These are phyloP conservation scores for Dothidotthia symphoricarpi DNA, from an alignment of 2,329 filamentous ascomycete genomes.

Conservation along the genomic window DNA sequence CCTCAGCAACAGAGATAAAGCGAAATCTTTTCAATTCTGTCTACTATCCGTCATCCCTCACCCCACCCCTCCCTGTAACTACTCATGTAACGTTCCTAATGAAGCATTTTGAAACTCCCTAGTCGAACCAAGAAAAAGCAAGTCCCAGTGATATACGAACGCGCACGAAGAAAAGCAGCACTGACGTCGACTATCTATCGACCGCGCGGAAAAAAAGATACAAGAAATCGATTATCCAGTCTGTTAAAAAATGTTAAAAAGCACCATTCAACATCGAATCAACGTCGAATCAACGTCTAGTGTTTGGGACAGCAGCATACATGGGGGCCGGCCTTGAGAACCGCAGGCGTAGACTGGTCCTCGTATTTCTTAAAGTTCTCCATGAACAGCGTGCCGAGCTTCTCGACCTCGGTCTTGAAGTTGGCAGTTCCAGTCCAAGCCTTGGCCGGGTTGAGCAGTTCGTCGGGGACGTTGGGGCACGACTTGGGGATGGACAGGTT, in stretches of 20 bases:
- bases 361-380: conserved; percentile 98
- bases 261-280: neutral
- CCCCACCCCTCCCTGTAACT: no score
- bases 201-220: conserved; percentile 10
- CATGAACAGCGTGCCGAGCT: conserved; percentile 84
- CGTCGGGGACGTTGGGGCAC: conserved; percentile 83
- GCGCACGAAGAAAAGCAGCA: neutral
- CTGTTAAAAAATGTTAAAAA: conserved; percentile 10
- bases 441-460: conserved; percentile 91
- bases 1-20: no score
- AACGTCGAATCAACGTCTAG: conserved; percentile 9
- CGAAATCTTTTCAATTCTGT: no score
- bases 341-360: conserved; percentile 62
- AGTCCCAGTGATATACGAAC: neutral
- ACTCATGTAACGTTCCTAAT: no score
- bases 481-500: conserved; percentile 93
- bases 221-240: conserved; percentile 8
- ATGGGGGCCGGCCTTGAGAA: conserved; percentile 48
- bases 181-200: conserved; percentile 13
- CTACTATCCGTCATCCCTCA: no score
- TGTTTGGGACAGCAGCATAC: conserved; percentile 43
- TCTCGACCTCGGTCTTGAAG: conserved; percentile 85
- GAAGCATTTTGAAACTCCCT: no score
- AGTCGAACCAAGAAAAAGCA: no score
- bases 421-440: conserved; percentile 82